Conservation (phyloP, 352 stramenopile genomes). For the Globisporangium mamillatum region DNA sequence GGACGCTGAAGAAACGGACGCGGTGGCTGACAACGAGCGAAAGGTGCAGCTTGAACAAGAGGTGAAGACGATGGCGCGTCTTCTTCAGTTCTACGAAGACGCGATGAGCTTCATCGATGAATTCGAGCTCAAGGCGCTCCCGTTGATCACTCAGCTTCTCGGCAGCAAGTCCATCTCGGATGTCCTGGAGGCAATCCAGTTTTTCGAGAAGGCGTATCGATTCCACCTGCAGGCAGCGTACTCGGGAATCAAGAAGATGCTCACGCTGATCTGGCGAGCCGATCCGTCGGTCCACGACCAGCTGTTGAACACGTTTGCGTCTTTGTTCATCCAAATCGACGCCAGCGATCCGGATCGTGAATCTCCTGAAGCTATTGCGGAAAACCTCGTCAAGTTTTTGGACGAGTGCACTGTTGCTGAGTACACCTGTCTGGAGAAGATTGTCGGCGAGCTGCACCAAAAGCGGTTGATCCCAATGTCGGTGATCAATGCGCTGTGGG, state of each 20-base stretch:
- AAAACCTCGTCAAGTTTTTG: slow-evolving; percentile 72
- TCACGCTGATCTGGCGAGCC: slow-evolving; percentile 90
- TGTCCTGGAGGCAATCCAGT: slow-evolving; percentile 91
- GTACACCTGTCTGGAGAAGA: slow-evolving; percentile 74
- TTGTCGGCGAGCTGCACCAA: slow-evolving; percentile 60
- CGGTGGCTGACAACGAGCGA: slow-evolving; percentile 29
- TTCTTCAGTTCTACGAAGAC: slow-evolving; percentile 90
- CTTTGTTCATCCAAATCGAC: slow-evolving; percentile 61
- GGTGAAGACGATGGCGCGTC: slow-evolving; percentile 63
- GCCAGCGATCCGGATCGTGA: slow-evolving; percentile 36
- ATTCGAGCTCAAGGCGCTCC: slow-evolving; percentile 79
- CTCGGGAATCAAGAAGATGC: slow-evolving; percentile 87
- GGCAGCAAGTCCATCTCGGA: slow-evolving; percentile 91
- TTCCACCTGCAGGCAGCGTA: slow-evolving; percentile 90
- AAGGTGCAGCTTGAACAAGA: slow-evolving; percentile 64
- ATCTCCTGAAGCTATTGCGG: slow-evolving; percentile 45
- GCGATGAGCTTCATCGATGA: slow-evolving; percentile 92
- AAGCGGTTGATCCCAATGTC: slow-evolving; percentile 58
- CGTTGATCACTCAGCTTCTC: slow-evolving; percentile 83
- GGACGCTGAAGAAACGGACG: slow-evolving; percentile 7
- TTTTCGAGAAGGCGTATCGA: slow-evolving; percentile 91
- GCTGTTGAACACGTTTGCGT: slow-evolving; percentile 82
- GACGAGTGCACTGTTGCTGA: slow-evolving; percentile 77
- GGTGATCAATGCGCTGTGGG: slow-evolving; percentile 69
- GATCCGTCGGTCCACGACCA: slow-evolving; percentile 90